phyloP scores from a whole-genome alignment of 805 yeast genomes.

The Barnettozyma sp. region DNA sequence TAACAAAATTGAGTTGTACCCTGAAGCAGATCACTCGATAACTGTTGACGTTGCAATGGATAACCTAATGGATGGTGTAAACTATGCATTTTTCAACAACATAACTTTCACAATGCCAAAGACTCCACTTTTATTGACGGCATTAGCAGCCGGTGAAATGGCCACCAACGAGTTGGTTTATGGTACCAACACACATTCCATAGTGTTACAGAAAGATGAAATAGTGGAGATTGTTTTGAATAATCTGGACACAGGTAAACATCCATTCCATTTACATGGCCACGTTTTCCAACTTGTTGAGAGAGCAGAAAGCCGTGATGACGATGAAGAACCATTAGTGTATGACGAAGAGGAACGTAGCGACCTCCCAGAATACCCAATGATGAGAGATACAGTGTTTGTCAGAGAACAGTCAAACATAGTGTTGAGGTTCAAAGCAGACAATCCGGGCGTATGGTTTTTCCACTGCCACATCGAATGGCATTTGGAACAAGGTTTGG shows the following conservation, averaged over 20 bases:
- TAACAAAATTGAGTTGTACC: constrained; percentile 45
- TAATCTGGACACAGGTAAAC: constrained; percentile 74
- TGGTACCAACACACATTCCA: constrained; percentile 43
- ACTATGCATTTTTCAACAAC: constrained; percentile 95
- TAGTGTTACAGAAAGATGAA: constrained; percentile 21
- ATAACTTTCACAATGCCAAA: constrained; percentile 71
- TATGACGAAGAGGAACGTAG: constrained; percentile 47
- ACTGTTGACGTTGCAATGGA: constrained; percentile 77
- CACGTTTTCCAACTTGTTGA: constrained; percentile 59
- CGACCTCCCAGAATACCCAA: constrained; percentile 65
- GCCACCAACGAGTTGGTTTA: constrained; percentile 48
- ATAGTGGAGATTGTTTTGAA: constrained; percentile 71
- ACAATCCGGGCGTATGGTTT: constrained; percentile 97
- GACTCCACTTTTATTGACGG: constrained; percentile 82
- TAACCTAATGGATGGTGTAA: constrained; percentile 77
- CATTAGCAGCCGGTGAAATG: constrained; percentile 58
- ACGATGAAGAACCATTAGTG: constrained; percentile 41
- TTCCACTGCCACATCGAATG: constrained; percentile 99
- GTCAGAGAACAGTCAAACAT: constrained; percentile 81
- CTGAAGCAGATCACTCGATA: constrained; percentile 63
- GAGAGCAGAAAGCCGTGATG: constrained; percentile 42
- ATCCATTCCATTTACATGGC: constrained; percentile 76
- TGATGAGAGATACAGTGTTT: constrained; percentile 76
- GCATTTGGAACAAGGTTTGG: constrained; percentile 95
- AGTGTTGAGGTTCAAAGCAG: constrained; percentile 81